Evolutionary conservation across 495 filamentous ascomycete genomes (phyloP), one percentile per base, ranked within the genome.

Genomic region (Daldinia bambusicola): DNA sequence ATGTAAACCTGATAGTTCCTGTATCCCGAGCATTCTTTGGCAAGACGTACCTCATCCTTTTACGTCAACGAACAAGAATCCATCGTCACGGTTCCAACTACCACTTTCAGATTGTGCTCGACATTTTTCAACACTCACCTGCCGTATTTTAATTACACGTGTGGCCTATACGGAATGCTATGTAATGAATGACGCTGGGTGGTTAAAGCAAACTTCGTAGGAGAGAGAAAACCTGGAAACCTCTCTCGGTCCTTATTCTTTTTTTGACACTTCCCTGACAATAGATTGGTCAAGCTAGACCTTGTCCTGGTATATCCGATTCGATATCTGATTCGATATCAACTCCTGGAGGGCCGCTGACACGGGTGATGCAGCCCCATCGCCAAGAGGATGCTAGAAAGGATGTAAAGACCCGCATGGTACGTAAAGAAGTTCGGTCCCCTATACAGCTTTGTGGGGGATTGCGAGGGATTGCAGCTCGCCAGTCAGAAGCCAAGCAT

Each of bases 401-500:
- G 26, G 32, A 10, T 57, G 48, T 22, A 55, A 63, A 63, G 58
- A 63, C 64, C 65, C 70, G 64, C 64, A 72, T 65, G 55, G 56
- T 68, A 69, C 65, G 41, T 58, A 69, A 61, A 34, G 61, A 52
- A 55, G 57, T 40, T 67, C 65, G 70, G 70, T 72, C 65, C 70
- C 70, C 53, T 72, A 68, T 69, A 66, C 52, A 70, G 61, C 26
- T 66, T 67, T 74, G 66, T 70, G 71, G 71, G 71, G 71, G 62
- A 63, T 31, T 36, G 53, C 36, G 66, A 67, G 71, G 71, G 62
- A 63, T 51, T 50, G 58, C 50, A 61, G 60, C 62, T 70, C 70
- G 48, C 66, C 62, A 74, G 66, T 67, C 43, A 74, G 62, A 32
- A 63, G 71, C 71, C 71, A 74, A 74, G 71, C 66, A 70, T 41